Conservation (phyloP, 768 basidiomycete species). For the Boletus sp. region DNA sequence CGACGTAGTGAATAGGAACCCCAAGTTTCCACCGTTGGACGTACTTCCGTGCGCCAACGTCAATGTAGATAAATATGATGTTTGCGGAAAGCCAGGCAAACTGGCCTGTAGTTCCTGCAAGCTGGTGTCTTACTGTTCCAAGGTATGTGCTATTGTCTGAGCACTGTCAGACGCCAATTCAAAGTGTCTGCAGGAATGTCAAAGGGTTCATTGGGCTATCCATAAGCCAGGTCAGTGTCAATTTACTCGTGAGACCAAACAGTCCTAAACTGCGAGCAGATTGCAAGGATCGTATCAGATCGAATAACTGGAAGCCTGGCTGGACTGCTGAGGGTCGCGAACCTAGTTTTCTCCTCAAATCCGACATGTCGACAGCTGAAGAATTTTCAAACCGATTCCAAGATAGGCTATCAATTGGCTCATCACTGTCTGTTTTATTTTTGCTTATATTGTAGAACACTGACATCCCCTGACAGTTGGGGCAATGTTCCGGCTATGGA, state of each 20-base stretch:
- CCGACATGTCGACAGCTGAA: slow-evolving; percentile 3
- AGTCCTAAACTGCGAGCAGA: slow-evolving; percentile 6
- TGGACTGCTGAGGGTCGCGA: slow-evolving; percentile 22
- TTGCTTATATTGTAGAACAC: background rate
- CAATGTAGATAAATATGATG: slow-evolving; percentile 16
- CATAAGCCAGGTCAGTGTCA: slow-evolving; percentile 36
- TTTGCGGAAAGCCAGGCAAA: slow-evolving; percentile 33
- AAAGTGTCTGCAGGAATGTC: slow-evolving; percentile 34
- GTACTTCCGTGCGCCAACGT: slow-evolving; percentile 37
- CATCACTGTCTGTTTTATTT: slow-evolving; percentile 19
- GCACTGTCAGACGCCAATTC: background rate
- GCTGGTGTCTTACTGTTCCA: slow-evolving; percentile 46
- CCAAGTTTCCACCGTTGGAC: slow-evolving; percentile 25
- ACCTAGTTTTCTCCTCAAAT: slow-evolving; percentile 16
- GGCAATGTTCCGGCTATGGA: slow-evolving; percentile 37
- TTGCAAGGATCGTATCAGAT: slow-evolving; percentile 24
- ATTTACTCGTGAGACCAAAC: background rate
- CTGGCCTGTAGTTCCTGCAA: slow-evolving; percentile 31
- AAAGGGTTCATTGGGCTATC: slow-evolving; percentile 37
- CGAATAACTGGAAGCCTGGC: slow-evolving; percentile 16
- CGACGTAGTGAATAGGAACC: slow-evolving; percentile 2
- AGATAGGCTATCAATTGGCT: slow-evolving; percentile 27
- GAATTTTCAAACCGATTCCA: slow-evolving; percentile 13
- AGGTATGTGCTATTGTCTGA: slow-evolving; percentile 5
- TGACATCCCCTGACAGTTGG: slow-evolving; percentile 20